Evolutionary conservation across 768 basidiomycete genomes (phyloP), one percentile per base, ranked within the genome.

Genomic region (Boletus rufocinnamomeus): DNA sequence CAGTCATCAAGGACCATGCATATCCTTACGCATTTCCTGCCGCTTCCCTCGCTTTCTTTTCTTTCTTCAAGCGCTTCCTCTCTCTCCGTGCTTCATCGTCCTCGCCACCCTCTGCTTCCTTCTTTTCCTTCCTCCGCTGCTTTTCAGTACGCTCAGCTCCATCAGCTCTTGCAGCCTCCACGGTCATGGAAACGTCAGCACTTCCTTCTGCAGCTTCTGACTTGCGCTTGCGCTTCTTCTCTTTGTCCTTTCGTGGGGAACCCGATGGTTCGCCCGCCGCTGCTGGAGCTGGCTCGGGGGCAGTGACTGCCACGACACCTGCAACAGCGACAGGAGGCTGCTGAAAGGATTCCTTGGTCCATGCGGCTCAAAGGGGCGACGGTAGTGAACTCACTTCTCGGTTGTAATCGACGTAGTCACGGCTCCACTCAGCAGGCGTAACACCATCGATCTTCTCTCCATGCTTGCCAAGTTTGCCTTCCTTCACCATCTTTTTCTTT

Each of bases 401-500:
- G 62, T 82, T 88, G 74, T 96, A 98, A 72, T 99, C 97, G 53
- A 96, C 84, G 72, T 99, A 98, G 69, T 93, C 92, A 59, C 86
- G 83, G 68, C 83, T 91, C 97, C 97, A 98, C 52, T 90, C 87
- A 16, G 85, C 77, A 21, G 97, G 97, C 0, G 97, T 99, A 46
- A 87, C 84, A 43, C 91, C 89, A 2, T 90, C 86, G 51, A 92
- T 83, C 68, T 89, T 88, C 73, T 96, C 88, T 23, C 97, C 97
- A 72, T 94, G 90, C 76, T 93, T 98, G 68, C 95, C 91, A 51
- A 99, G 86, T 74, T 94, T 92, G 49, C 96, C 95, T n/a, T 93
- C 93, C 79, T 96, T 97, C 63, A 97, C 86, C 84, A 99, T 81
- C 75, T 96, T 97, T 81, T 98, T 99, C 83, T 98, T 98, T 74